Evolutionary conservation across 2,329 filamentous ascomycete species (phyloP), one percentile per base, ranked within the genome.

Genomic region (Phialocephala sp.): DNA sequence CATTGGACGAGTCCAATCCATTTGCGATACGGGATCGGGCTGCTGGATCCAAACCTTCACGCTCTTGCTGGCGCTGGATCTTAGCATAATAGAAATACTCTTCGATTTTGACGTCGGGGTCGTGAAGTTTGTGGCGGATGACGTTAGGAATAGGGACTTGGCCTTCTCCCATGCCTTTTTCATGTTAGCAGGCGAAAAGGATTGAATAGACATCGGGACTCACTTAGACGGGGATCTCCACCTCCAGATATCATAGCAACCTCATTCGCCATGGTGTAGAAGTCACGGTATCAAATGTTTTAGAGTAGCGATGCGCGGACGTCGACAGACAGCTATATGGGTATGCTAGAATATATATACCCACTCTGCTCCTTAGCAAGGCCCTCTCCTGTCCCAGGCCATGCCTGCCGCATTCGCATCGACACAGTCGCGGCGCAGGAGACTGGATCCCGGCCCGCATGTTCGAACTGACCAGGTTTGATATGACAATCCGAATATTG

Each of bases 51-150:
- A 60, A 54, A 36, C 67, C 64, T 9, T 65, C 22, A 22, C 4
- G 71, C 63, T 68, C 77, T 69, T 61, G 74, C 67, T 60, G 66
- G 6, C 75, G 72, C n/a, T 74, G 76, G 55, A 71, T 68, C 57
- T 73, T 66, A 14, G 76, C 76, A 61, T 75, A 77, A 66, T 75
- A 74, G 59, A 73, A 62, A 61, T 77, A 78, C 66, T 77, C 76
- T 58, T 78, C 76, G 47, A 78, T 74, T 0, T 69, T 59, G 32
- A 78, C 66, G 62, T 59, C 70, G 5, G 72, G 65, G 47, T 78
- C 76, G 71, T 68, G 74, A 65, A 63, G 65, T 32, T 59, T 32
- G 24, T 18, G 50, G 3, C 50, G 50, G 14, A 54, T n/a, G 14
- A 12, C 9, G 18, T 6, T 24, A 35, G 50, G 50, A 2, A 54